Evolutionary conservation across 1,284 basidiomycete species (phyloP).

Genomic region (Ustilago sp.): DNA sequence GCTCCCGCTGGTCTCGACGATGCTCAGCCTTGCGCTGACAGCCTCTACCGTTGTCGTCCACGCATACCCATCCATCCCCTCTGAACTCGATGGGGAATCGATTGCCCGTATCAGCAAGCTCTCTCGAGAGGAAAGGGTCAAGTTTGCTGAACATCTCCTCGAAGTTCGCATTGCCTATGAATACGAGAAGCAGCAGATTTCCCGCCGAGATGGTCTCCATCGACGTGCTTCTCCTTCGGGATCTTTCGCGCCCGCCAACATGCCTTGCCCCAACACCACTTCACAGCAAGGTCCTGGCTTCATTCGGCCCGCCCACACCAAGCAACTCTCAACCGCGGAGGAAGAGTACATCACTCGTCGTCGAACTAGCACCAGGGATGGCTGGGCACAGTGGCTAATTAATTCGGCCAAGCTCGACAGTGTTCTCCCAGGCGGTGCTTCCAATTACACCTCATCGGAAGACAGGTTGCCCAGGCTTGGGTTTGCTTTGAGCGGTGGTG

Average conservation of each 20-base stretch:
- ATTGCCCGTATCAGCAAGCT: conserved; percentile 39
- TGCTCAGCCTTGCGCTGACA: conserved; percentile 20
- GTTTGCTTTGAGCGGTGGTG: conserved; percentile 71
- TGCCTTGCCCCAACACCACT: conserved; percentile 54
- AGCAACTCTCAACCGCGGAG: conserved; percentile 51
- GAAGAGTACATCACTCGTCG: conserved; percentile 55
- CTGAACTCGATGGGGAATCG: conserved; percentile 21
- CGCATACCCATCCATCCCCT: conserved; percentile 33
- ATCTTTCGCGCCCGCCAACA: conserved; percentile 53
- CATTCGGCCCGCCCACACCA: conserved; percentile 53
- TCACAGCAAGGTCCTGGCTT: conserved; percentile 50
- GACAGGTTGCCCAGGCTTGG: conserved; percentile 68
- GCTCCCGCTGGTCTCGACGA: conserved; percentile 13
- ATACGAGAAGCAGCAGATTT: conserved; percentile 23
- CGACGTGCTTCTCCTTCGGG: conserved; percentile 52
- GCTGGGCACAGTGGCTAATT: conserved; percentile 58
- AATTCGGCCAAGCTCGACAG: conserved; percentile 44
- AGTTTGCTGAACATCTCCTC: conserved; percentile 34
- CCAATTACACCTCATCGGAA: conserved; percentile 51
- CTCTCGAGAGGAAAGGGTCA: conserved; percentile 19
- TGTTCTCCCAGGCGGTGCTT: conserved; percentile 53
- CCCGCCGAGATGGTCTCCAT: conserved; percentile 7
- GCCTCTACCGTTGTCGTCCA: background rate
- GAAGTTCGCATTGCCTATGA: conserved; percentile 41
- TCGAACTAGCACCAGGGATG: conserved; percentile 19